Base-by-base conservation (phyloP, 2,329 filamentous ascomycete species). In the Colletotrichum chrysophilum region DNA sequence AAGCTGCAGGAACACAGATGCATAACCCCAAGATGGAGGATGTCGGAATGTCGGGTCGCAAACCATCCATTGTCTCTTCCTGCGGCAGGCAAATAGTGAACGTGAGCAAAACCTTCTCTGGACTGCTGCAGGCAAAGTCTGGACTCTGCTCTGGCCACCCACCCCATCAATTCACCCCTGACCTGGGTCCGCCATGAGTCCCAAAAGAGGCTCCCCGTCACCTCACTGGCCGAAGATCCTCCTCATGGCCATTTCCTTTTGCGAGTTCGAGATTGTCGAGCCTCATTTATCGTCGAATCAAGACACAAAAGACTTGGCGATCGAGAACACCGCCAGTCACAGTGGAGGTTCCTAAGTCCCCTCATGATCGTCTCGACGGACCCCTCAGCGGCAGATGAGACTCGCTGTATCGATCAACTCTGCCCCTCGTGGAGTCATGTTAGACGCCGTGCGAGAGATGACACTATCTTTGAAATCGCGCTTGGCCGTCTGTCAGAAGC, bases 371-470 rank as follows among this genome's bases (percentile, higher is more conserved):
- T 68, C 64, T 55, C n/a, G 48, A 68, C 55, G 32, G 65, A 62
- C 52, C 38, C 30, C 28, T 74, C 48, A 66, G 71, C 74, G 71
- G 58, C 74, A 76, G 36, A 76, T 70, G 74, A 76, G 34, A 62
- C 65, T 56, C 58, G 14, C 70, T 26, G 52, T 28, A 71, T 32
- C 58, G 18, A 43, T 70, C 65, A 66, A 56, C 36, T 13, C 21
- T 48, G n/a, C 62, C 73, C 64, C 38, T 68, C 69, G 21, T 73
- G 56, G 56, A 38, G 73, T 58, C 48, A 52, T 38, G 55, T 48
- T 68, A 65, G 21, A 67, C 71, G 74, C 74, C 61, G 70, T 66
- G 71, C 65, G 61, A 30, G 66, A 76, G 26, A 74, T 69, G 65
- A 76, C 58, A 52, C 48, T 55, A 38, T 30, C 48, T 28, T 18